These are phyloP conservation scores for Cudoniella acicularis DNA, from an alignment of 495 filamentous ascomycete species.

Conservation along the genomic window DNA sequence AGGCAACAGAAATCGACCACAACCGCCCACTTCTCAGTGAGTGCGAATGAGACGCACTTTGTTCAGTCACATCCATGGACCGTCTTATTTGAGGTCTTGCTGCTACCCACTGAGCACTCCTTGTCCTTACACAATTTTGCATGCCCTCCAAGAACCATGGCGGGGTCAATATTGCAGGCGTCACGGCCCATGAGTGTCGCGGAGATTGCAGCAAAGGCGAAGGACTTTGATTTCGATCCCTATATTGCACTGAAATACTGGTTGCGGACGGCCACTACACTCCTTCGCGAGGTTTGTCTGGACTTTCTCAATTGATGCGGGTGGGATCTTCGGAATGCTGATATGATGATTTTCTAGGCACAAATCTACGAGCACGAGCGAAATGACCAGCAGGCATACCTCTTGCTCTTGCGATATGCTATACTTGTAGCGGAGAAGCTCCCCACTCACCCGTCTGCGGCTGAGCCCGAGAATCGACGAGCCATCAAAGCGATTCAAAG, in stretches of 20 bases:
- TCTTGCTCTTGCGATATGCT: constrained; percentile 80
- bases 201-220: constrained; percentile 66
- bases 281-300: constrained; percentile 86
- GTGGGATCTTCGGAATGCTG: background rate
- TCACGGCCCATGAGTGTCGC: constrained; percentile 64
- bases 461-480: constrained; percentile 38
- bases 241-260: constrained; percentile 71
- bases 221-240: constrained; percentile 75
- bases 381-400: constrained; percentile 80
- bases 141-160: constrained; percentile 15
- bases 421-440: constrained; percentile 62
- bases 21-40: background rate
- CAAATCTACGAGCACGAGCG: constrained; percentile 80
- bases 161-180: constrained; percentile 18
- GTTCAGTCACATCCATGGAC: background rate
- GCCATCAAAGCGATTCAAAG: constrained; percentile 16
- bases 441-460: constrained; percentile 54
- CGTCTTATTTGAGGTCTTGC: background rate
- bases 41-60: background rate
- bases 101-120: background rate
- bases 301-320: background rate
- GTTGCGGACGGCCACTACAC: constrained; percentile 72
- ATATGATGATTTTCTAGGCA: constrained; percentile 45
- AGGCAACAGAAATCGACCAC: background rate
- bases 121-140: background rate